Base-by-base conservation (phyloP, 345 rosid genomes). In the Arabis hirsuta region DNA sequence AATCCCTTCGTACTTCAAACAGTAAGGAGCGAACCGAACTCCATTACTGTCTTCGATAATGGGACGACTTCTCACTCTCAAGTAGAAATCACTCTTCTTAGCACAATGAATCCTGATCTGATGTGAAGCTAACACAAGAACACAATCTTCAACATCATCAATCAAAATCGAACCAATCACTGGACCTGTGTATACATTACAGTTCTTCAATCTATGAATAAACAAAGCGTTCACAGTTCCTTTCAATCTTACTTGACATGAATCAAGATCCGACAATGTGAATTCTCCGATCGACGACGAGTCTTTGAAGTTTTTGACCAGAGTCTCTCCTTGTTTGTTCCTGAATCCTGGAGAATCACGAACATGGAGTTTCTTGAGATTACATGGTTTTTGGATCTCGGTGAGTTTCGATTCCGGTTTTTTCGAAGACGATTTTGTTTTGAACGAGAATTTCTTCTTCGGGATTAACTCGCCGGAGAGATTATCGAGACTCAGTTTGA, bases 11-110 rank as follows among this genome's bases (percentile, higher is more conserved):
- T 91, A 94, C 29, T 75, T 73, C 81, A 93, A 81, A 83, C 89
- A 89, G 62, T 85, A 87, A 1, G 98, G 98, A 6, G 83, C 90
- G 32, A 94, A 91, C 34, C 91, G 84, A 42, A 85, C 85, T 12
- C 78, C 85, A 1, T 65, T 57, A 57, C 94, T 80, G 55, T 93
- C 96, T 83, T 90, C 97, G n/a, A 89, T 75, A 42, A 93, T 88
- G 3, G 96, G 98, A 76, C 92, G 81, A 55, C 97, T 94, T 79
- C 96, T 87, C 60, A 84, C 92, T 69, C 96, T 83, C 76, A 91
- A 34, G 80, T 89, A 91, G 69, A 94, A 94, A 78, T 87, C 90
- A 67, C 89, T 73, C 22, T 55, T 72, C 48, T 47, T 86, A 0
- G 88, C 95, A 38, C 61, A 63, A 80, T 93, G 98, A 53, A 94